Conservation (phyloP, 768 basidiomycete species). For the Tephrocybe sp. region DNA sequence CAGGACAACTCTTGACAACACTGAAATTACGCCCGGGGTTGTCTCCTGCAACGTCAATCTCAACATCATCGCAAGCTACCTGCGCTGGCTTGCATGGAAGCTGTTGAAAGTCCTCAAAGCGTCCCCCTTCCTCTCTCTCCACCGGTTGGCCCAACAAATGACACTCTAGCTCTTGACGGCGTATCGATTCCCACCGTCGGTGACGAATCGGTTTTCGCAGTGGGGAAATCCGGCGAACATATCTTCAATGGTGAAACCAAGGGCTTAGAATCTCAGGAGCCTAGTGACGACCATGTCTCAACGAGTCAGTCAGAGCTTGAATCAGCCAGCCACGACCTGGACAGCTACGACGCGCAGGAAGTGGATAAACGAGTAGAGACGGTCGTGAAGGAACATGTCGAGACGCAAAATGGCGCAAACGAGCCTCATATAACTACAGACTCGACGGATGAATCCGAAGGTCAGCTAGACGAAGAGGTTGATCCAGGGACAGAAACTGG, state of each 20-base stretch:
- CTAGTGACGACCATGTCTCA: background rate
- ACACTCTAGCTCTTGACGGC: constrained; percentile 6
- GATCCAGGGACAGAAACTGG: background rate
- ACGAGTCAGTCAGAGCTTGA: background rate
- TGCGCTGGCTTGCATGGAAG: constrained; percentile 18
- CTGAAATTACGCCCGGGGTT: constrained; percentile 6
- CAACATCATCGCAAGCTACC: constrained; percentile 10
- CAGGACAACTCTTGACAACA: constrained; percentile 3
- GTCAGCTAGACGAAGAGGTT: background rate
- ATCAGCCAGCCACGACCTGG: background rate
- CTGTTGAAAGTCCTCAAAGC: constrained; percentile 17
- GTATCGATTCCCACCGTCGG: background rate
- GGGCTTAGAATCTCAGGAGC: background rate
- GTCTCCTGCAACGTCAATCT: constrained; percentile 10
- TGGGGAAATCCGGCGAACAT: background rate
- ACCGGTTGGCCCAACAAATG: constrained; percentile 6
- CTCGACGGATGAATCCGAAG: background rate
- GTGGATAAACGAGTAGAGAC: background rate
- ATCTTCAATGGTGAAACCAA: background rate
- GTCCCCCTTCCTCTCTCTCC: constrained; percentile 24
- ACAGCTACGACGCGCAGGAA: background rate
- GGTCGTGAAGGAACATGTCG: background rate
- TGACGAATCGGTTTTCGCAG: constrained; percentile 9
- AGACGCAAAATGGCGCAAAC: constrained; percentile 1
- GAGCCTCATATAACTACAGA: background rate